Evolutionary conservation across 164 flowering plant species (phyloP), one percentile per base, ranked within the genome.

Genomic region (Brasenia schreberi): DNA sequence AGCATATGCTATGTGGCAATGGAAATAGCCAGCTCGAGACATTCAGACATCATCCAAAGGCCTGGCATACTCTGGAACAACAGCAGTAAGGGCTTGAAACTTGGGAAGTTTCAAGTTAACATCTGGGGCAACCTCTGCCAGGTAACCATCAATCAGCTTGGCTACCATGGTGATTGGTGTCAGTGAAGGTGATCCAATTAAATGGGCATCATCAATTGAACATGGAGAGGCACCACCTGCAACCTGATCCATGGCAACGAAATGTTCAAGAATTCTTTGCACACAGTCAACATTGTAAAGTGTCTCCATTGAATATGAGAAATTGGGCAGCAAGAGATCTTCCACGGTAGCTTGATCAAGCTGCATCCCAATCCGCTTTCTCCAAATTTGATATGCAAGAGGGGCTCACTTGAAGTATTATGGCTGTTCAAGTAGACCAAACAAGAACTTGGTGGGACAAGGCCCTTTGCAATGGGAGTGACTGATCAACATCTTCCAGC

Each of bases 111-210:
- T 93, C 74, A 93, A 73, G 73, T 93, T 89, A 65, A 87, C 77
- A 72, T 93, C 98, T 39, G 98, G 93, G 3, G 98, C 98, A 43
- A 93, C 94, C 81, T 93, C 97, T 4, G 98, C 94, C 63, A 93
- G 88, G 75, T 88, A 93, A 12, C 97, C 97, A 73, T 93, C 98
- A 45, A 93, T 81, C 61, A 93, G 84, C 82, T 87, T 90, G 43
- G 96, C 94, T 4, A 90, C 98, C 84, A 80, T 85, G 9, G 96
- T 90, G 43, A 93, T 79, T 12, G 98, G 97, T 18, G 91, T 85
- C 73, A 93, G 61, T 33, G 39, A 18, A 59, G 92, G 92, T 18
- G 92, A 87, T 1, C 87, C 94, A 59, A 88, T 83, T 75, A 87
- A 65, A 61, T 83, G 87, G 4, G 77, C 90, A 72, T 87, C 94